Evolutionary conservation across 2,329 filamentous ascomycete genomes (phyloP).

Genomic region (Alternaria brassicicola): DNA sequence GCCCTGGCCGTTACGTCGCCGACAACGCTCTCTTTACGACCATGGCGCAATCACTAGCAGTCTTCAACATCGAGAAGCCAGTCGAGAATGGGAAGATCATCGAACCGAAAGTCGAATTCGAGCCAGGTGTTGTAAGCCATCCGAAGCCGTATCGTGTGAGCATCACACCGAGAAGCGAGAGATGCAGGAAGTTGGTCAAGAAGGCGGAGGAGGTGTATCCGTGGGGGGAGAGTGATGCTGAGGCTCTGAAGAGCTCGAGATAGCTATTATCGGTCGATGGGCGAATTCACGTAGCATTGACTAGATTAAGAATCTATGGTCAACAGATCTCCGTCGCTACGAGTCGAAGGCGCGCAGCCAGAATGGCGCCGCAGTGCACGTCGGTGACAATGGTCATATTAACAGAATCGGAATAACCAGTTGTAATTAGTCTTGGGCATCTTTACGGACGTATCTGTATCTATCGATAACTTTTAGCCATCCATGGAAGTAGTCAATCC

Average conservation of each 20-base stretch:
- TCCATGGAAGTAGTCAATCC: background rate
- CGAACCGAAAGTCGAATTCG: constrained; percentile 46
- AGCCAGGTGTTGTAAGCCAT: constrained; percentile 48
- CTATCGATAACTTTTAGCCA: background rate
- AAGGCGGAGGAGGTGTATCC: constrained; percentile 46
- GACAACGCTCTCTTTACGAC: constrained; percentile 52
- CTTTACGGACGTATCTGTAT: too few relatives aligned
- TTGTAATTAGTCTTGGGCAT: too few relatives aligned
- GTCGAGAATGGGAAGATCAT: constrained; percentile 49
- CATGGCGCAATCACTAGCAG: constrained; percentile 55
- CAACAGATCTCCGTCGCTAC: too few relatives aligned
- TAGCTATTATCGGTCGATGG: background rate
- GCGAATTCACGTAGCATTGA: too few relatives aligned
- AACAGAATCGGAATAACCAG: too few relatives aligned
- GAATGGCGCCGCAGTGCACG: background rate
- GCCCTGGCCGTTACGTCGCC: constrained; percentile 52
- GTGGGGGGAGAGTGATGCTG: constrained; percentile 50
- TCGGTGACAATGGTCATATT: too few relatives aligned
- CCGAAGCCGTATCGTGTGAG: constrained; percentile 45
- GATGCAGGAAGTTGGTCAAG: constrained; percentile 43
- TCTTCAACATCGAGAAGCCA: constrained; percentile 53
- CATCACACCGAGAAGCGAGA: constrained; percentile 45
- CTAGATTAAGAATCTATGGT: too few relatives aligned
- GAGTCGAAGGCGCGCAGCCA: too few relatives aligned
- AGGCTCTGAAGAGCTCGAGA: constrained; percentile 20